These are phyloP conservation scores for Blepharisma japonicum DNA, from an alignment of 73 alveolate species.

Conservation along the genomic window DNA sequence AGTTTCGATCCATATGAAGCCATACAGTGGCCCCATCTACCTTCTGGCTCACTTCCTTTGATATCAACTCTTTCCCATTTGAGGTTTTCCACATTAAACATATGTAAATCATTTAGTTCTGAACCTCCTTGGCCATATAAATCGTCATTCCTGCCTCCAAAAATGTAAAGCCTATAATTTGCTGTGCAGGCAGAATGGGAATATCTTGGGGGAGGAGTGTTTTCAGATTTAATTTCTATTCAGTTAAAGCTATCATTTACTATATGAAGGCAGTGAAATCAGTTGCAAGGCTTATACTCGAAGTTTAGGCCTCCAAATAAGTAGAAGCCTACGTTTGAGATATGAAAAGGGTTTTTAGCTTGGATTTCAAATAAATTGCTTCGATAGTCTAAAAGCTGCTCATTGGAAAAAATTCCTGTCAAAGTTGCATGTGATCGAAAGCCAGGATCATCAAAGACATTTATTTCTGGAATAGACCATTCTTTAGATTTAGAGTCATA, in stretches of 20 bases:
- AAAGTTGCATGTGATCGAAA: slow-evolving; percentile 12
- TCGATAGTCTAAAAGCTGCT: background rate
- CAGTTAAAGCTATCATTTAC: background rate
- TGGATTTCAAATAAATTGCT: background rate
- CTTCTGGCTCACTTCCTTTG: slow-evolving; percentile 21
- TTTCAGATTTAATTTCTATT: slow-evolving; percentile 26
- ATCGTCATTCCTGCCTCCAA: slow-evolving; percentile 42
- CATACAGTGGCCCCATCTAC: slow-evolving; percentile 36
- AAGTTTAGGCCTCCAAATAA: slow-evolving; percentile 7
- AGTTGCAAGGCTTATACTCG: background rate
- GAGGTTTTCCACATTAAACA: slow-evolving; percentile 4
- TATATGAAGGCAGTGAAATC: background rate
- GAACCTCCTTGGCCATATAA: slow-evolving; percentile 16
- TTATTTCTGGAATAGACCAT: slow-evolving; percentile 27
- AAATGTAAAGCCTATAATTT: slow-evolving; percentile 2
- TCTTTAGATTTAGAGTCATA: background rate
- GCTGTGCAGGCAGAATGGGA: slow-evolving; percentile 50
- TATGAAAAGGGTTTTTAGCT: background rate
- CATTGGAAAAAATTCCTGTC: slow-evolving; percentile 20
- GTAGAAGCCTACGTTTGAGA: background rate
- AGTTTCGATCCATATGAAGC: background rate
- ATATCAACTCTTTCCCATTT: slow-evolving; percentile 19
- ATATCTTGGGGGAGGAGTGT: slow-evolving; percentile 57
- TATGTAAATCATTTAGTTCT: slow-evolving; percentile 24
- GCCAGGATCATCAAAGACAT: slow-evolving; percentile 5